Percentiles rank a stretch among this genome's conserved stretches.
Evolutionary conservation across 2,329 filamentous ascomycete genomes (phyloP).

Genomic region (Exophiala calicioides): DNA sequence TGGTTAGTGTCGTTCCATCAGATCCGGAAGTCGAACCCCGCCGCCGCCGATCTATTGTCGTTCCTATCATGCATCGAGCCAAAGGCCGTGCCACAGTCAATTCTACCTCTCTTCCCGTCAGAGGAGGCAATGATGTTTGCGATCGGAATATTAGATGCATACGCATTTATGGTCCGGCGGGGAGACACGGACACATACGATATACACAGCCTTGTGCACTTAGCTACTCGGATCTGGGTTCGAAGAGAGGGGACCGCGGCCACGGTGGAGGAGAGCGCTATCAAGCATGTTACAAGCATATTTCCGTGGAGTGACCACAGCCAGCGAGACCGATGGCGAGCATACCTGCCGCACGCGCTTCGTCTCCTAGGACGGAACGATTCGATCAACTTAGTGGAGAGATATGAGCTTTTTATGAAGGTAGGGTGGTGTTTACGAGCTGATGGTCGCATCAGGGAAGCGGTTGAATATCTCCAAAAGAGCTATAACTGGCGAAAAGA

Average conservation of each 20-base stretch:
- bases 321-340: conserved; percentile 7
- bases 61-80: conserved; percentile 39
- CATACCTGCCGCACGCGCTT: conserved; percentile 11
- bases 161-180: conserved; percentile 35
- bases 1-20: conserved; percentile 42
- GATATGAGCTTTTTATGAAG: not conserved
- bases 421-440: conserved; percentile 1
- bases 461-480: conserved; percentile 4
- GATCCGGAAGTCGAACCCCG: conserved; percentile 33
- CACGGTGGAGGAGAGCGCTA: not conserved
- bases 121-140: conserved; percentile 32
- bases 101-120: conserved; percentile 34
- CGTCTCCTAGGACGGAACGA: conserved; percentile 1
- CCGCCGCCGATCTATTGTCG: conserved; percentile 40
- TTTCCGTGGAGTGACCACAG: conserved; percentile 3
- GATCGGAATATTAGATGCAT: conserved; percentile 37
- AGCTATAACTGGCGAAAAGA: conserved; percentile 2
- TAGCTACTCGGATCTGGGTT: conserved; percentile 38
- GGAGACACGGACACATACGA: conserved; percentile 16
- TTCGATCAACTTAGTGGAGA: not conserved
- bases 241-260: conserved; percentile 24
- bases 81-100: conserved; percentile 36
- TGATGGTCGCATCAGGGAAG: conserved; percentile 7
- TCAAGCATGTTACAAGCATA: conserved; percentile 1
- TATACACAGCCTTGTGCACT: conserved; percentile 37